Evolutionary conservation across 176 grass and related monocot species (phyloP).

Genomic region (Carex kokanica): DNA sequence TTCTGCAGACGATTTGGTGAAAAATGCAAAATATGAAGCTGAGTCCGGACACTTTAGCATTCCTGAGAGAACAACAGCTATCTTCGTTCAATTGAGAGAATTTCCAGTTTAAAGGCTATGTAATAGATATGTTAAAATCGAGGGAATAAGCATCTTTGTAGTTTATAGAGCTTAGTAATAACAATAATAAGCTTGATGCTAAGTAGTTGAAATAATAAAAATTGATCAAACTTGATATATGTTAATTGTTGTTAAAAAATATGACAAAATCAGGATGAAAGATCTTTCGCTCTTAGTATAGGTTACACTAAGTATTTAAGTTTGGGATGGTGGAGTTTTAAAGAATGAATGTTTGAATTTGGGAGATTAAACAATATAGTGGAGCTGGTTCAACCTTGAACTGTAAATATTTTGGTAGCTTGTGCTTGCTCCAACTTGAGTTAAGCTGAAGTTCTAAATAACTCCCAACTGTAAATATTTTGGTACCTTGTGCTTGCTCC

Average conservation of each 20-base stretch:
- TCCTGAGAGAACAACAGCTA: constrained; percentile 47
- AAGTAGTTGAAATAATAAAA: neutral
- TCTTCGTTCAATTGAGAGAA: constrained; percentile 53
- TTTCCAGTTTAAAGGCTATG: neutral
- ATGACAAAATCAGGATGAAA: neutral
- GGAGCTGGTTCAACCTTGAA: neutral
- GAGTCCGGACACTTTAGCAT: constrained; percentile 44
- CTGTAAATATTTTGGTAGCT: neutral
- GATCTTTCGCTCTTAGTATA: neutral
- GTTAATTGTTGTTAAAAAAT: neutral
- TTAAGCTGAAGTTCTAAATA: neutral
- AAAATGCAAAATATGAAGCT: constrained; percentile 39
- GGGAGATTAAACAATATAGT: neutral
- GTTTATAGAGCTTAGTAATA: neutral
- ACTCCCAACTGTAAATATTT: too few relatives aligned
- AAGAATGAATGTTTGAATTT: neutral
- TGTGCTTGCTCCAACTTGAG: neutral
- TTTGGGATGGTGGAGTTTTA: neutral
- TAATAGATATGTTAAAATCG: neutral
- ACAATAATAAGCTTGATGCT: neutral
- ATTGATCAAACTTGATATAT: neutral
- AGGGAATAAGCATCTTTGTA: neutral
- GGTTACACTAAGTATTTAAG: neutral
- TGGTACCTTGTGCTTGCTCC: too few relatives aligned
- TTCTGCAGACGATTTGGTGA: constrained; percentile 53